phyloP scores from a whole-genome alignment of 2,329 filamentous ascomycete species.

The Hansfordia pulvinata region DNA sequence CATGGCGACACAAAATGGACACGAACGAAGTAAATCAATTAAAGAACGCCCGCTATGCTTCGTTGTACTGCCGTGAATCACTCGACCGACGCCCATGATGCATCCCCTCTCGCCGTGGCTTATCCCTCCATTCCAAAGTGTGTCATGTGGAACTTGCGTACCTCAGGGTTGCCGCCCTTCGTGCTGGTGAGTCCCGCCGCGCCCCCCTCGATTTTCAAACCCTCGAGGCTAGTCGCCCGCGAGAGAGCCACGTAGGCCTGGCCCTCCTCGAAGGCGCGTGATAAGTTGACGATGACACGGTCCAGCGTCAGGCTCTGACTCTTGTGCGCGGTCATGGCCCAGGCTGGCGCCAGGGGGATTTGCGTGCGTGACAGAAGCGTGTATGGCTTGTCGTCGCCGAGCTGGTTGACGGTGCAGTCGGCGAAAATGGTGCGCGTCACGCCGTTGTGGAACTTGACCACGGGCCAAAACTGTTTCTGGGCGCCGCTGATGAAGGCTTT shows the following conservation, averaged over 20 bases:
- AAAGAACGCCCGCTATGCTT: no score
- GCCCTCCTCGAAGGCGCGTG: slow-evolving; percentile 36
- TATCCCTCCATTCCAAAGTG: slow-evolving; percentile 26
- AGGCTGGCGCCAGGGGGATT: slow-evolving; percentile 43
- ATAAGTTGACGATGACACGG: slow-evolving; percentile 39
- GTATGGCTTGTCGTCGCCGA: slow-evolving; percentile 30
- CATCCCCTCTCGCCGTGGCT: no score
- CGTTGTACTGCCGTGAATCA: no score
- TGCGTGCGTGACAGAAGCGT: slow-evolving; percentile 41
- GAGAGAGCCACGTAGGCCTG: slow-evolving; percentile 52
- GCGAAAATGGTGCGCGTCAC: slow-evolving; percentile 29
- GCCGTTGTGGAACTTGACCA: slow-evolving; percentile 39
- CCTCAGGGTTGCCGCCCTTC: slow-evolving; percentile 18
- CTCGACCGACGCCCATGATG: no score
- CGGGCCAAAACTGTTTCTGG: slow-evolving; percentile 28
- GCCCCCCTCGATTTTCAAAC: slow-evolving; percentile 26
- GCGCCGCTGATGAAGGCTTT: slow-evolving; percentile 20
- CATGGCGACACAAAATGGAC: no score
- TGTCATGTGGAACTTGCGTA: slow-evolving; percentile 18
- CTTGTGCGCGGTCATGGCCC: slow-evolving; percentile 53
- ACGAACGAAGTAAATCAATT: no score
- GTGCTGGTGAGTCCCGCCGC: slow-evolving; percentile 12
- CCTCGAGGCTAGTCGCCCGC: slow-evolving; percentile 34
- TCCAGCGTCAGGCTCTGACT: slow-evolving; percentile 50
- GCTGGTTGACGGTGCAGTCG: slow-evolving; percentile 30